A percentile compares a stretch with the other conserved stretches of the same genome.
phyloP scores from a whole-genome alignment of 2,329 filamentous ascomycete species.

The Penicillium occitanis region DNA sequence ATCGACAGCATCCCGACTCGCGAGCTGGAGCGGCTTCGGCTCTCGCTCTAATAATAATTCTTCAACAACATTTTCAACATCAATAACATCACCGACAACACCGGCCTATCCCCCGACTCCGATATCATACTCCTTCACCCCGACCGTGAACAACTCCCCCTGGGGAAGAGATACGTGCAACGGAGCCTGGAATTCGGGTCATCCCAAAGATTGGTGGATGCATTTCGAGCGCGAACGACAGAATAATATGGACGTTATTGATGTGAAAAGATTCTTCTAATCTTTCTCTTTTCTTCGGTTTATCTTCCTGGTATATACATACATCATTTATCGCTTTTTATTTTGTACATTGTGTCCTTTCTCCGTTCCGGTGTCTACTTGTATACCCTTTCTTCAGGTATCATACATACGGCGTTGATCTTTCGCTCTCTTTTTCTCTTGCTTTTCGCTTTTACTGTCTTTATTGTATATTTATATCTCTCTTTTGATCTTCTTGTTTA shows the following conservation, averaged over 20 bases:
- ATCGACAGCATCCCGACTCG: constrained; percentile 33
- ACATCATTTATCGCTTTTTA: not conserved
- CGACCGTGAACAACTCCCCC: constrained; percentile 28
- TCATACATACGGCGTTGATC: constrained; percentile 1
- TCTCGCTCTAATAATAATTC: constrained; percentile 28
- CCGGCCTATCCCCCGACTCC: constrained; percentile 35
- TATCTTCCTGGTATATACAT: not conserved
- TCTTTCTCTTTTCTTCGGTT: not conserved
- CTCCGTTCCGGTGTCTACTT: not conserved
- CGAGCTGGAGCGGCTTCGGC: constrained; percentile 36
- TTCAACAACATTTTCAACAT: constrained; percentile 28
- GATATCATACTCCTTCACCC: constrained; percentile 30
- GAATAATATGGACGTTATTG: constrained; percentile 33
- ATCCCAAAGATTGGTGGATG: constrained; percentile 48
- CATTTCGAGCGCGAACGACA: constrained; percentile 46
- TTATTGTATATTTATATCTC: not conserved
- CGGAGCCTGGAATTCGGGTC: constrained; percentile 44
- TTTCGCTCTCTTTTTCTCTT: not conserved
- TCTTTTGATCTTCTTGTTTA: constrained; percentile 6
- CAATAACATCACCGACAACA: constrained; percentile 26
- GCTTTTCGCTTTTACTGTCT: not conserved
- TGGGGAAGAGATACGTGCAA: constrained; percentile 47
- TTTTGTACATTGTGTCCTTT: not conserved
- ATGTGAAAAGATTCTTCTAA: constrained; percentile 38
- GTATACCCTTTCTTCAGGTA: constrained; percentile 5